Evolutionary conservation across 2,329 filamentous ascomycete species (phyloP), one percentile per base, ranked within the genome.

Genomic region (Aschersonia sp.): DNA sequence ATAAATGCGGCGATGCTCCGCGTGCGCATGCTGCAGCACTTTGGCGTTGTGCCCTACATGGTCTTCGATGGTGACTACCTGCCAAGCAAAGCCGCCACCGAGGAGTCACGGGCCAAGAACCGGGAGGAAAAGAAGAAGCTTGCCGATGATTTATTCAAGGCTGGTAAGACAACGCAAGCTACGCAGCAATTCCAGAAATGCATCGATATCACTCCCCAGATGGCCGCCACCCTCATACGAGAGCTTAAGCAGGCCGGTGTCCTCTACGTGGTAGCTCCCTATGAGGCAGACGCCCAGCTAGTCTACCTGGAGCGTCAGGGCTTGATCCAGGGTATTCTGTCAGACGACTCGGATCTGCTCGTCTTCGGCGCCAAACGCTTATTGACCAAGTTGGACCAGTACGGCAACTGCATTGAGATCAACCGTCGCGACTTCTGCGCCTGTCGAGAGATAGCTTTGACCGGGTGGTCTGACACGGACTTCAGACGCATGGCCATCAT

Each of bases 11-110:
- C 84, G 47, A 83, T 98, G 75, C 79, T 85, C 59, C 85, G 89
- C 51, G 88, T 98, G 46, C 83, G 83, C 50, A 97, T 98, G 92
- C 79, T 95, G 49, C 77, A 87, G 52, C 85, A 95, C 65, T 95
- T 94, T 61, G 90, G 89, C 30, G 79, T 97, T 41, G 94, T 75
- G n/a, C 92, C 92, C 0, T 98, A 94, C 62, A 68, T 98, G 48
- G 84, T 98, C 37, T 98, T 98, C 62, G 92, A 98, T 66, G 92
- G 92, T 52, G 92, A 95, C 61, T 88, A 84, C 60, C 74, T 98
- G 30, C 92, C 92, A 32, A 95, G 89, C 71, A 98, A 98, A 65
- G 83, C 87, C 12, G 78, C 74, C 31, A 97, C 90, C 1, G 92
- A 98, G 62, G 74, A 77, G 32, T 82, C 85, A 11, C 77, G 92